Conservation (phyloP, 75 land plant genomes). For the Cupressus sempervirens region DNA sequence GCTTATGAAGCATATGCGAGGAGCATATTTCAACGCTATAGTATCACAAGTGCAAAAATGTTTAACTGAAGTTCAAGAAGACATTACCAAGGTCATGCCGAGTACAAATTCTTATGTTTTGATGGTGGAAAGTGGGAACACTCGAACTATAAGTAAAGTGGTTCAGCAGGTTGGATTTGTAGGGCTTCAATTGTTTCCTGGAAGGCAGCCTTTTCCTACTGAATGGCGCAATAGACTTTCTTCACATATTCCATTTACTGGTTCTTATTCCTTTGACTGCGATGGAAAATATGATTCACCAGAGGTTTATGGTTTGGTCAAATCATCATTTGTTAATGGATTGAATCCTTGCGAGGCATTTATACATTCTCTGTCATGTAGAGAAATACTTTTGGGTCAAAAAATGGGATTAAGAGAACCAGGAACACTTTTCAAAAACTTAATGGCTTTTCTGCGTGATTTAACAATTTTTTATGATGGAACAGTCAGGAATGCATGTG, state of each 20-base stretch:
- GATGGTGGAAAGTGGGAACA: slow-evolving; percentile 71
- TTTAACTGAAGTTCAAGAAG: slow-evolving; percentile 21
- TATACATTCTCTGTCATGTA: slow-evolving; percentile 65
- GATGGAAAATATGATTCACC: slow-evolving; percentile 20
- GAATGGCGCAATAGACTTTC: slow-evolving; percentile 32
- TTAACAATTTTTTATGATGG: slow-evolving; percentile 81
- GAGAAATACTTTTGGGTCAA: slow-evolving; percentile 65
- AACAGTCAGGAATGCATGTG: slow-evolving; percentile 76
- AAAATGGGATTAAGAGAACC: slow-evolving; percentile 80
- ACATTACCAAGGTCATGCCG: slow-evolving; percentile 25
- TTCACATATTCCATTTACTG: slow-evolving; percentile 18
- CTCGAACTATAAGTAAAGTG: slow-evolving; percentile 57
- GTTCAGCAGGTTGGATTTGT: slow-evolving; percentile 85
- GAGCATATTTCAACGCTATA: slow-evolving; percentile 11
- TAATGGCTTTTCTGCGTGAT: slow-evolving; percentile 93
- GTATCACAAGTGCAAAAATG: slow-evolving; percentile 35
- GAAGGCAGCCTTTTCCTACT: slow-evolving; percentile 45
- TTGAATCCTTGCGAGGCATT: slow-evolving; percentile 73
- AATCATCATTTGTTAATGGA: slow-evolving; percentile 68
- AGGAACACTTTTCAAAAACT: slow-evolving; percentile 79
- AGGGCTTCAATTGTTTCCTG: slow-evolving; percentile 66
- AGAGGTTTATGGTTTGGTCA: slow-evolving; percentile 61
- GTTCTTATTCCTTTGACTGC: slow-evolving; percentile 3
- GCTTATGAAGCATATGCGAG: slow-evolving; percentile 21
- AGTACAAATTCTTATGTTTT: slow-evolving; percentile 44